Conservation (phyloP, 2,329 filamentous ascomycete genomes). For the Esteya vermicola region DNA sequence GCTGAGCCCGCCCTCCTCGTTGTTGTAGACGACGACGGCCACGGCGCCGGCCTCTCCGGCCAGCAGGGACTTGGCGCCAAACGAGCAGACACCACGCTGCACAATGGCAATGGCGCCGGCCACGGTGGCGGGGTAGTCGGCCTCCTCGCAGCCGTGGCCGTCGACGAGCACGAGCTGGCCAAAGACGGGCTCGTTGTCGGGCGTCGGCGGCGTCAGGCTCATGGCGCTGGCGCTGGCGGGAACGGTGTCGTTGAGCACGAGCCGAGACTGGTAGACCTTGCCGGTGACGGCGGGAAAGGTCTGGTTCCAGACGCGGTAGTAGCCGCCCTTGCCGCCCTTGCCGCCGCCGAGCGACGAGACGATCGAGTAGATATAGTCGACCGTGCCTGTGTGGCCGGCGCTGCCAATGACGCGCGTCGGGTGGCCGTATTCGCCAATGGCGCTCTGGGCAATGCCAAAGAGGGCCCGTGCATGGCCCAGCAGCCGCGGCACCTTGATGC, state of each 20-base stretch:
- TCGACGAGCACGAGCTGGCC: slow-evolving; percentile 45
- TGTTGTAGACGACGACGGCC: slow-evolving; percentile 64
- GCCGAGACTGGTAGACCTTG: slow-evolving; percentile 41
- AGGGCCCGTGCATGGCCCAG: slow-evolving; percentile 45
- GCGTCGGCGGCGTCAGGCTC: slow-evolving; percentile 53
- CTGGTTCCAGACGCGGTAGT: slow-evolving; percentile 51
- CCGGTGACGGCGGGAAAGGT: slow-evolving; percentile 48
- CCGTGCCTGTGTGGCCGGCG: slow-evolving; percentile 46
- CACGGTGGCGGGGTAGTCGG: slow-evolving; percentile 47
- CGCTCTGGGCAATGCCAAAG: slow-evolving; percentile 45
- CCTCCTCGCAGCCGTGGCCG: slow-evolving; percentile 47
- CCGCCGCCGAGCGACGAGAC: slow-evolving; percentile 34
- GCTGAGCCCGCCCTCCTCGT: slow-evolving; percentile 43
- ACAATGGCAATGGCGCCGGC: slow-evolving; percentile 56
- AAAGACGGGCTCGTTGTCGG: slow-evolving; percentile 41
- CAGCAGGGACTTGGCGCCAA: slow-evolving; percentile 54
- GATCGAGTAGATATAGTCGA: slow-evolving; percentile 46
- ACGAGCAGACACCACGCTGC: slow-evolving; percentile 54
- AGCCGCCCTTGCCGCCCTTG: slow-evolving; percentile 16
- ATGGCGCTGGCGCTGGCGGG: slow-evolving; percentile 39
- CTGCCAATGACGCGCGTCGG: slow-evolving; percentile 61
- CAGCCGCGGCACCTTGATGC: slow-evolving; percentile 41
- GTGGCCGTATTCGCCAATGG: slow-evolving; percentile 46
- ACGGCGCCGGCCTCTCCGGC: slow-evolving; percentile 57
- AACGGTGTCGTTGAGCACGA: slow-evolving; percentile 39